Percentiles rank a stretch among this genome's conserved stretches.
These are phyloP conservation scores for Psilocybe cubensis DNA, from an alignment of 768 basidiomycete genomes.

Conservation along the genomic window DNA sequence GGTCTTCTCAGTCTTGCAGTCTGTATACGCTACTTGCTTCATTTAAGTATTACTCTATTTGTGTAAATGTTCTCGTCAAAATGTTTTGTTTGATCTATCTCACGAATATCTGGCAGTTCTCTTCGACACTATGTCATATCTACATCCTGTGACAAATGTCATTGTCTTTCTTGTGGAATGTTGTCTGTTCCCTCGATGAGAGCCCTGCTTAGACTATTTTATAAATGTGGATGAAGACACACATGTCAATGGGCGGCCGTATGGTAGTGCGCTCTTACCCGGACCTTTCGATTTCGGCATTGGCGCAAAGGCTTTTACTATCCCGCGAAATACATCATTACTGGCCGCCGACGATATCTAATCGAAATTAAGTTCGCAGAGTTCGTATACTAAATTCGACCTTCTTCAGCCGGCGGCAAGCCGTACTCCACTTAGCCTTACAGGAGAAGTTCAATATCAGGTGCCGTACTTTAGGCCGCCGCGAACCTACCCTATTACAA, in stretches of 20 bases:
- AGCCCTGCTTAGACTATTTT: background rate
- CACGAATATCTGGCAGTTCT: constrained; percentile 10
- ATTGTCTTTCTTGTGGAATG: constrained; percentile 7
- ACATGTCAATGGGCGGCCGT: constrained; percentile 10
- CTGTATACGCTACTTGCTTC: background rate
- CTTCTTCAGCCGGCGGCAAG: constrained; percentile 8
- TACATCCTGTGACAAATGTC: constrained; percentile 16
- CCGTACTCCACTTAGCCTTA: background rate
- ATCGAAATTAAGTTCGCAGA: background rate
- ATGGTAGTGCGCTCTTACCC: background rate
- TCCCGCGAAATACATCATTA: background rate
- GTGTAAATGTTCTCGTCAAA: background rate
- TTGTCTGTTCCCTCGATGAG: background rate
- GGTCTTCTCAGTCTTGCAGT: background rate
- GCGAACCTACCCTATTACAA: background rate
- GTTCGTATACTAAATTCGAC: background rate
- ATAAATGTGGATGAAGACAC: background rate
- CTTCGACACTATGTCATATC: constrained; percentile 21
- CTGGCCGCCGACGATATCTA: background rate
- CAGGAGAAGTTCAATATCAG: background rate
- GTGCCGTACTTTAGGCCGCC: background rate
- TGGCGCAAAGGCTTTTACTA: background rate
- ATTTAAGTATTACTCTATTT: background rate
- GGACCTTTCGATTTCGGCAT: background rate
- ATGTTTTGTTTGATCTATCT: background rate